phyloP scores from a whole-genome alignment of 2,329 filamentous ascomycete species.

The Aaosphaeria pasadenensis region DNA sequence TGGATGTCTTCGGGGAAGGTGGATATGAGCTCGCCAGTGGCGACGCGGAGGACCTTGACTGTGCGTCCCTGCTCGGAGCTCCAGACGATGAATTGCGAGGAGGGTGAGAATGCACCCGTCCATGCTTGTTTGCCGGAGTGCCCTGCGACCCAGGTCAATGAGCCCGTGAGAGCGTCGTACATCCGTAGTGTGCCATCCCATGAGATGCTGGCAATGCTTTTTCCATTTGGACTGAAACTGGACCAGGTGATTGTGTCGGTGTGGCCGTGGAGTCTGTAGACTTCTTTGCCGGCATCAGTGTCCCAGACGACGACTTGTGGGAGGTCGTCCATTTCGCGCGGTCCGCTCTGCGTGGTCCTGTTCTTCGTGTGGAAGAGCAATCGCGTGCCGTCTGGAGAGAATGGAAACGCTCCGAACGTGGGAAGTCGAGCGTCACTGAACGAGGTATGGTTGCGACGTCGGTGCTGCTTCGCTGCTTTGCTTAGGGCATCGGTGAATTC shows the following conservation, averaged over 20 bases:
- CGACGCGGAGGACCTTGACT: slow-evolving; percentile 16
- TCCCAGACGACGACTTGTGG: slow-evolving; percentile 20
- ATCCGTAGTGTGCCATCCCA: slow-evolving; percentile 29
- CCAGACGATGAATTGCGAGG: slow-evolving; percentile 23
- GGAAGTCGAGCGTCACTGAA: slow-evolving; percentile 13
- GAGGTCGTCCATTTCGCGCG: background rate
- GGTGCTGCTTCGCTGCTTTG: slow-evolving; percentile 16
- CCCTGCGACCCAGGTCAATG: slow-evolving; percentile 15
- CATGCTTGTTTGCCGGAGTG: slow-evolving; percentile 17
- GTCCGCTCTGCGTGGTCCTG: slow-evolving; percentile 8
- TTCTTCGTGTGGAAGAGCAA: slow-evolving; percentile 16
- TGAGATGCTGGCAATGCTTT: slow-evolving; percentile 21
- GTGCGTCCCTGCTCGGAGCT: slow-evolving; percentile 10
- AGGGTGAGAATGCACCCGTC: slow-evolving; percentile 22
- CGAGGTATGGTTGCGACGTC: slow-evolving; percentile 17
- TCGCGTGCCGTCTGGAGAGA: slow-evolving; percentile 17
- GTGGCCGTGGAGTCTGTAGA: slow-evolving; percentile 18
- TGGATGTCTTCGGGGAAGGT: slow-evolving; percentile 9
- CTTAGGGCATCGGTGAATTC: slow-evolving; percentile 17
- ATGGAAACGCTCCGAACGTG: slow-evolving; percentile 10
- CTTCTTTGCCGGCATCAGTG: slow-evolving; percentile 9
- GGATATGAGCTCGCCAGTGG: slow-evolving; percentile 11
- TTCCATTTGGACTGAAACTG: slow-evolving; percentile 19
- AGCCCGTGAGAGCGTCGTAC: slow-evolving; percentile 15
- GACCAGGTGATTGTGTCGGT: slow-evolving; percentile 26